These are phyloP conservation scores for Yamadazyma diddensiae DNA, from an alignment of 1,139 yeast genomes.

Conservation along the genomic window DNA sequence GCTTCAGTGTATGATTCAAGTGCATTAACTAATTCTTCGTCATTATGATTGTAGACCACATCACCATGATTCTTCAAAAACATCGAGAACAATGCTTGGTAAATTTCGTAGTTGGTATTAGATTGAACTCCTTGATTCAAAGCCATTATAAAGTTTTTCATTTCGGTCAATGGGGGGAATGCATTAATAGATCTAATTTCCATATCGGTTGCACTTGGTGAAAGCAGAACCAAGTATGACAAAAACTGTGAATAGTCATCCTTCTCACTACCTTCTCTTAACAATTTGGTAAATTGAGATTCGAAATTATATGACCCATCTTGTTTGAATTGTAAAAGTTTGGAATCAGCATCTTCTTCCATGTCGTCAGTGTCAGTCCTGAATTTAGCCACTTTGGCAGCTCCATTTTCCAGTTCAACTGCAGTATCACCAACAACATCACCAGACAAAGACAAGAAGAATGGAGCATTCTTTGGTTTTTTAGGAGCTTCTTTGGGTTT, in stretches of 20 bases:
- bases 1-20: conserved; percentile 28
- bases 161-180: conserved; percentile 61
- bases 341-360: conserved; percentile 20
- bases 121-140: conserved; percentile 54
- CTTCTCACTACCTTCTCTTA: conserved; percentile 49
- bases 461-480: conserved; percentile 84
- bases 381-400: conserved; percentile 6
- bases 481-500: conserved; percentile 89
- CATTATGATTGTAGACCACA: conserved; percentile 52
- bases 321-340: conserved; percentile 26
- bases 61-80: conserved; percentile 82
- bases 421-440: conserved; percentile 70
- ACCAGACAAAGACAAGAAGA: conserved; percentile 65
- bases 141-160: conserved; percentile 63
- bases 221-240: conserved; percentile 50
- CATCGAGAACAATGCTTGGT: conserved; percentile 76
- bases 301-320: conserved; percentile 49
- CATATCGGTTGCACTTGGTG: conserved; percentile 80
- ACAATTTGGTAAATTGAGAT: conserved; percentile 66
- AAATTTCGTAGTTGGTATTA: conserved; percentile 66
- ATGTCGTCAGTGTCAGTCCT: conserved; percentile 6
- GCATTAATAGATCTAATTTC: conserved; percentile 81
- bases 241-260: conserved; percentile 51
- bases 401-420: conserved; percentile 54
- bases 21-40: conserved; percentile 36